Conservation (phyloP, 805 yeast species). For the Komagataella mondaviorum region DNA sequence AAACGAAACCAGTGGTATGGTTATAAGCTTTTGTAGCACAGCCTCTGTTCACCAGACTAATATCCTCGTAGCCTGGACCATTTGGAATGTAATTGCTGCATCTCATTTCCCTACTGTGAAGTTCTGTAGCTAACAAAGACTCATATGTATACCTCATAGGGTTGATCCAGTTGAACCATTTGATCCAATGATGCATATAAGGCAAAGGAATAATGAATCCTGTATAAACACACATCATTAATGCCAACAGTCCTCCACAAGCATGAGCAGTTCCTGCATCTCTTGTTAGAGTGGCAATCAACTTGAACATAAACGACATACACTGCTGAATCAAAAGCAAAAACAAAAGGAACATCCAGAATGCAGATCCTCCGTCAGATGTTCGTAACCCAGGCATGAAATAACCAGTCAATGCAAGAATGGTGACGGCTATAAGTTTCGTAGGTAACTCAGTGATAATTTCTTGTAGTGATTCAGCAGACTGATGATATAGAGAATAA, state of each 20-base stretch:
- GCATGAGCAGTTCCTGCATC: constrained; percentile 46
- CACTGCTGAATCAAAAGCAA: constrained; percentile 33
- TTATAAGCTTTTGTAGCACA: constrained; percentile 35
- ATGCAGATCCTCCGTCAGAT: constrained; percentile 32
- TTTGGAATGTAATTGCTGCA: constrained; percentile 36
- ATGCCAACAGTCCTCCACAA: constrained; percentile 36
- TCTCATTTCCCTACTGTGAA: constrained; percentile 34
- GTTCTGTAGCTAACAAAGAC: constrained; percentile 42
- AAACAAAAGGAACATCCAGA: constrained; percentile 34
- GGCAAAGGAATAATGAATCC: constrained; percentile 30
- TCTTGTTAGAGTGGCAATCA: constrained; percentile 36
- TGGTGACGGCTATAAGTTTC: constrained; percentile 33
- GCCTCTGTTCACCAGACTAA: constrained; percentile 24
- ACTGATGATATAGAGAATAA: constrained; percentile 47
- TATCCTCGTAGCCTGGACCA: constrained; percentile 39
- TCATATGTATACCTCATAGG: constrained; percentile 38
- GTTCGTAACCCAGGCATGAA: constrained; percentile 38
- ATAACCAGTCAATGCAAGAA: constrained; percentile 32
- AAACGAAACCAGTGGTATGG: constrained; percentile 27
- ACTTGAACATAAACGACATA: constrained; percentile 38
- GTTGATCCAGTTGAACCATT: constrained; percentile 38
- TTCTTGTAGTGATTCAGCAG: constrained; percentile 50
- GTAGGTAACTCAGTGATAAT: constrained; percentile 45
- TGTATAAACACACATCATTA: constrained; percentile 45
- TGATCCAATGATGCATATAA: constrained; percentile 47